Evolutionary conservation across 352 stramenopile species (phyloP), one percentile per base, ranked within the genome.

Genomic region (Globisporangium lucens): DNA sequence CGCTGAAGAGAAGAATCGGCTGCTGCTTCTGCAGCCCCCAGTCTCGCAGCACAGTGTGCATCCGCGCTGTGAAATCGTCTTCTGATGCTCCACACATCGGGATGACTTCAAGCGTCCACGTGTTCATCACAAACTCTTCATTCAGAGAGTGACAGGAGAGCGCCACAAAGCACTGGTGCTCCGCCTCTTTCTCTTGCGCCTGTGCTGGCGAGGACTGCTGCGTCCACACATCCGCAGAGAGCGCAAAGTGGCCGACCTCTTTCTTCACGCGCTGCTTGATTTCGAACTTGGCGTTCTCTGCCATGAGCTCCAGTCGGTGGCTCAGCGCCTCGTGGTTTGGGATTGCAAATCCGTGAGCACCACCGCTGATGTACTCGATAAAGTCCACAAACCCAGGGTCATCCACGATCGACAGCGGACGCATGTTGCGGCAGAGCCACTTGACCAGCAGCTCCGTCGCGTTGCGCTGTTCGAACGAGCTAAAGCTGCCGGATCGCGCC

Each of bases 281-380:
- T 27, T 86, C 78, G 35, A 83, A 86, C 46, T 68, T 68, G 12
- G 69, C 59, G 47, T 65, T 76, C 63, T 86, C 78, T 13, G 43
- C 68, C 67, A 74, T 75, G 22, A 83, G 57, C 59, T 80, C 72
- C 24, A 82, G 46, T 6, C 68, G 71, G 59, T 86, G 78, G n/a
- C 46, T 49, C 33, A 80, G 12, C 17, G 64, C 66, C 8, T 78
- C 78, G 27, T 63, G 66, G 9, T 60, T 69, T 1, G 75, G 78
- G 3, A 75, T 33, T 0, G 66, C 35, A 41, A 80, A 82, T 0
- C 24, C 61, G 13, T 29, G 59, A 27, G 47, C 41, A 6, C 38
- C 38, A 17, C 38, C 55, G 20, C 59, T 56, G 43, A 82, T 66
- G 41, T 69, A 74, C 24, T 68, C 65, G 9, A 73, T 65, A 38